Conservation (phyloP, 257 asterid species). For the Solanum chiquidenum region DNA sequence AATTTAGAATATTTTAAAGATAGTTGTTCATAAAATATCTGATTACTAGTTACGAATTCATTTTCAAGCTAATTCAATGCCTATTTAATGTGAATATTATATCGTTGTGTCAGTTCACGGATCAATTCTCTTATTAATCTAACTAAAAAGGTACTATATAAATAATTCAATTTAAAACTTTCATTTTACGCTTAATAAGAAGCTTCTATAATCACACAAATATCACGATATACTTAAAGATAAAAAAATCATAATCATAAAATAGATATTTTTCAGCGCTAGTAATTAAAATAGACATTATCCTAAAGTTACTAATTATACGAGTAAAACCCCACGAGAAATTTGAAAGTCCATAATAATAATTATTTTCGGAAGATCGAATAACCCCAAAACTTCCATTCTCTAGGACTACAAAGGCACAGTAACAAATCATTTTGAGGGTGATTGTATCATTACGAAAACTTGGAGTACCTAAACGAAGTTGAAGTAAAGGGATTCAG, state of each 20-base stretch:
- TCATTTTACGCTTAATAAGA: neutral
- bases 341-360: neutral
- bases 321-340: neutral
- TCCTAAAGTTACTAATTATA: neutral
- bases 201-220: neutral
- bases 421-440: neutral
- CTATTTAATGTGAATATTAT: neutral
- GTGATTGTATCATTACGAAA: neutral
- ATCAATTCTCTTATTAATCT: neutral
- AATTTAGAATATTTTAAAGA: neutral
- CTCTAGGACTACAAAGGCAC: neutral
- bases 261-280: neutral
- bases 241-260: neutral
- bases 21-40: neutral
- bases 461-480: neutral
- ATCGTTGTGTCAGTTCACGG: fast-evolving
- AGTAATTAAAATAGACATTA: neutral
- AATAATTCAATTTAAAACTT: neutral
- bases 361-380: neutral
- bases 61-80: neutral
- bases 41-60: neutral
- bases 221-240: neutral
- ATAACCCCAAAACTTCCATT: neutral
- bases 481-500: neutral
- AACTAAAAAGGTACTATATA: neutral